phyloP scores from a whole-genome alignment of 257 asterid species.

The Haberlea rhodopensis region DNA sequence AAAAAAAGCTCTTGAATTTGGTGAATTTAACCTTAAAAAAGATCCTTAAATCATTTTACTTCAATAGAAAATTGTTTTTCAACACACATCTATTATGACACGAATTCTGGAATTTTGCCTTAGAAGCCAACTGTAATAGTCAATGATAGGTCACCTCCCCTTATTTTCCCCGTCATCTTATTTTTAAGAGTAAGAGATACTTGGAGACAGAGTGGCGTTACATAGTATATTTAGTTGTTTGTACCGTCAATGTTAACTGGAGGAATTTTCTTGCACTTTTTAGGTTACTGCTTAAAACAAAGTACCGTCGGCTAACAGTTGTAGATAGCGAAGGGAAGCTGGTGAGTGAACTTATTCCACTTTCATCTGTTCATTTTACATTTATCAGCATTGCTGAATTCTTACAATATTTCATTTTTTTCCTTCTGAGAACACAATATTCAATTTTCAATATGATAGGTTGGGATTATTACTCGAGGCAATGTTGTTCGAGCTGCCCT shows the following conservation, averaged over 20 bases:
- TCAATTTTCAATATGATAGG: constrained; percentile 40
- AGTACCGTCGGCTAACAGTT: constrained; percentile 65
- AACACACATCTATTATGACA: neutral
- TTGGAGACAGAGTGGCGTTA: neutral
- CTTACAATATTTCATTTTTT: constrained; percentile 13
- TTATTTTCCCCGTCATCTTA: neutral
- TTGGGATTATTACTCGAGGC: constrained; percentile 88
- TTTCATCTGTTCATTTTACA: neutral
- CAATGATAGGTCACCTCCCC: neutral
- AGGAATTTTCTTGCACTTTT: constrained; percentile 6
- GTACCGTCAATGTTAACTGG: neutral
- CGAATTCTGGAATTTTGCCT: neutral
- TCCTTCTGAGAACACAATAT: neutral
- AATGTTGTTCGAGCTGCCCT: constrained; percentile 92
- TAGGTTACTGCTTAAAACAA: constrained; percentile 65
- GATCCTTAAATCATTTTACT: too few species aligned
- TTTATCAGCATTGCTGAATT: constrained; percentile 13
- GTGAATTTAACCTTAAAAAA: too few species aligned
- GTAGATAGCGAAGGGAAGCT: constrained; percentile 79
- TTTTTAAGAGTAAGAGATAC: neutral
- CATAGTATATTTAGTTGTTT: neutral
- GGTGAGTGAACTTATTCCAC: constrained; percentile 45
- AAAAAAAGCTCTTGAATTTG: too few species aligned
- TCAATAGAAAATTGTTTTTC: too few species aligned
- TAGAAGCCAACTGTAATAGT: neutral